phyloP scores from a whole-genome alignment of 768 basidiomycete genomes.

The Amanita inopinata region DNA sequence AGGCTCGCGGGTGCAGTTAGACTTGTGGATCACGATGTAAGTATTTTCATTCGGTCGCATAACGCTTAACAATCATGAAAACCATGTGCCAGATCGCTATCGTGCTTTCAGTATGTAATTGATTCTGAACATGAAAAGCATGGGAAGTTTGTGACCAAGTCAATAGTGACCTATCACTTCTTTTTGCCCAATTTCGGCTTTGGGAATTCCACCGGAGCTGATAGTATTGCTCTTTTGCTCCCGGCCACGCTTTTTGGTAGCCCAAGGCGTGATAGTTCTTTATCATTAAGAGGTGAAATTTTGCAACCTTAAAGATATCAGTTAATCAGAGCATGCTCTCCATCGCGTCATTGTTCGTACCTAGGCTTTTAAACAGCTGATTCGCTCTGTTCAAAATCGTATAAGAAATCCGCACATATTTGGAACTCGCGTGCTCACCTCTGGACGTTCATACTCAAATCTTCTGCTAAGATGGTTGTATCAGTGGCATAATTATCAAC shows the following conservation, averaged over 20 bases:
- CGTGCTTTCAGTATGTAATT: neutral
- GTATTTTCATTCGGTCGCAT: no score
- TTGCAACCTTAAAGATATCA: conserved; percentile 55
- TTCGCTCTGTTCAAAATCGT: conserved; percentile 31
- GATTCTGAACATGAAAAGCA: neutral
- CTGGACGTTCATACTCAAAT: conserved; percentile 53
- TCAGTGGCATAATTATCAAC: conserved; percentile 74
- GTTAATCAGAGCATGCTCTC: conserved; percentile 7
- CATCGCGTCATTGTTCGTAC: conserved; percentile 22
- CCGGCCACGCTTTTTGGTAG: conserved; percentile 53
- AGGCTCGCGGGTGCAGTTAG: neutral
- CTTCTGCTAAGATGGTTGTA: conserved; percentile 54
- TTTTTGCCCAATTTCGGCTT: conserved; percentile 38
- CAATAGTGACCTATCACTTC: conserved; percentile 10
- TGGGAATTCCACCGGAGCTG: conserved; percentile 74
- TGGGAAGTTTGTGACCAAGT: conserved; percentile 9
- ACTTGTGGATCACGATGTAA: neutral
- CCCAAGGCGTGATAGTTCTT: conserved; percentile 63
- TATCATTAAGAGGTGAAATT: conserved; percentile 41
- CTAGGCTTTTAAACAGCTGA: conserved; percentile 67
- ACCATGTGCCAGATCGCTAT: neutral
- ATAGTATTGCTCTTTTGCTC: conserved; percentile 64
- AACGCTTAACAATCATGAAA: neutral
- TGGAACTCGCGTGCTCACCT: conserved; percentile 41
- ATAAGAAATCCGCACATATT: neutral